phyloP scores from a whole-genome alignment of 2,329 filamentous ascomycete species.

The Didymella sp. region DNA sequence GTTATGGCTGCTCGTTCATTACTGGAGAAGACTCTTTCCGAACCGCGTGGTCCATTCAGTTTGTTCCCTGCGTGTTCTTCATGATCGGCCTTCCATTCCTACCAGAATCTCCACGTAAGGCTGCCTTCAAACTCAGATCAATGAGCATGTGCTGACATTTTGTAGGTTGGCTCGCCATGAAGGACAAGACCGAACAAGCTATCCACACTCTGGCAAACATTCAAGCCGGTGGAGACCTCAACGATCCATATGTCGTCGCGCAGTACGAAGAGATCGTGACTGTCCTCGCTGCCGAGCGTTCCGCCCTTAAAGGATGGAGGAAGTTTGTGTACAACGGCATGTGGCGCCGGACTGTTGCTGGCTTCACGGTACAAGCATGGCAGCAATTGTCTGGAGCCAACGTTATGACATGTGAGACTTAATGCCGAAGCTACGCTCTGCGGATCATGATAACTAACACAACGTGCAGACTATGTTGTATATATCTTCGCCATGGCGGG shows the following conservation, averaged over 20 bases:
- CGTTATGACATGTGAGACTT: conserved; percentile 35
- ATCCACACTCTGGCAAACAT: conserved; percentile 55
- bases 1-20: conserved; percentile 56
- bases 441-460: conserved; percentile 30
- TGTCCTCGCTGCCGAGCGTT: conserved; percentile 52
- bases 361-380: conserved; percentile 65
- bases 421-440: neutral
- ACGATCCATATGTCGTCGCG: conserved; percentile 57
- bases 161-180: conserved; percentile 55
- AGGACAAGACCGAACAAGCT: conserved; percentile 55
- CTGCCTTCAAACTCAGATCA: neutral
- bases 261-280: conserved; percentile 58
- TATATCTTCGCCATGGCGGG: conserved; percentile 68
- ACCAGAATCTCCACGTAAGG: conserved; percentile 53
- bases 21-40: conserved; percentile 51
- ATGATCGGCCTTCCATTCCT: conserved; percentile 56
- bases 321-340: conserved; percentile 62
- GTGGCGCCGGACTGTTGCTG: conserved; percentile 65
- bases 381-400: conserved; percentile 57
- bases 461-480: conserved; percentile 57
- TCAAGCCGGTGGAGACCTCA: conserved; percentile 54
- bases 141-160: neutral
- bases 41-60: conserved; percentile 57
- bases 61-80: conserved; percentile 55
- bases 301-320: conserved; percentile 50